Evolutionary conservation across 441 rosid species (phyloP), one percentile per base, ranked within the genome.

Genomic region (Mallotus repandus): DNA sequence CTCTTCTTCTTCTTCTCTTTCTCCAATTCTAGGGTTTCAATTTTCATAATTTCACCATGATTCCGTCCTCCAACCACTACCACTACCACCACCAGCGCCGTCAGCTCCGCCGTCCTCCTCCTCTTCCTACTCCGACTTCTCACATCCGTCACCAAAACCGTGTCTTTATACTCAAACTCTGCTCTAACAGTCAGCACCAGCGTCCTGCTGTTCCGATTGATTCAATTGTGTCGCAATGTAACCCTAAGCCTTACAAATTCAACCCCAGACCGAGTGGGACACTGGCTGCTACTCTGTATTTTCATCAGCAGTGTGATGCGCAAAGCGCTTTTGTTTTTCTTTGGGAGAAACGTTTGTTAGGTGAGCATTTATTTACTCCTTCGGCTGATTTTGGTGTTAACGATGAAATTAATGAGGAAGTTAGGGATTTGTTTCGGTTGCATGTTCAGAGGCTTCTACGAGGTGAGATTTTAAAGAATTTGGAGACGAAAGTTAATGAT

Each of bases 321-420:
- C 5, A 63, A 2, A 49, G 41, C 16, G 74, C 70, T 22, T 5
- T 49, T 6, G 67, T 69, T 50, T 49, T 22, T 14, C 64, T 78
- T 0, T 78, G 80, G 77, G 68, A 68, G 18, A 68, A 73, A 14
- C 59, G 77, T 19, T 69, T 77, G 9, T 63, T 64, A 0, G 77
- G 74, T 4, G 80, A 78, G 9, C 74, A 78, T 69, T 5, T 69
- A 11, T 57, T 49, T 38, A 68, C 55, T n/a, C 74, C 80, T 11
- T 38, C 9, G 25, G 67, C 43, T 13, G 57, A 64, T 63, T 69
- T 63, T 69, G 38, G n/a, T 9, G 25, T 25, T 19, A 4, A 4
- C 14, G 66, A 38, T 15, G 74, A 56, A 5, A 25, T 64, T 45
- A 13, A 56, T 49, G 71, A 68, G 32, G 73, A 49, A 43, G 4